Evolutionary conservation across 345 rosid species (phyloP).

Genomic region (Salix suchowensis): DNA sequence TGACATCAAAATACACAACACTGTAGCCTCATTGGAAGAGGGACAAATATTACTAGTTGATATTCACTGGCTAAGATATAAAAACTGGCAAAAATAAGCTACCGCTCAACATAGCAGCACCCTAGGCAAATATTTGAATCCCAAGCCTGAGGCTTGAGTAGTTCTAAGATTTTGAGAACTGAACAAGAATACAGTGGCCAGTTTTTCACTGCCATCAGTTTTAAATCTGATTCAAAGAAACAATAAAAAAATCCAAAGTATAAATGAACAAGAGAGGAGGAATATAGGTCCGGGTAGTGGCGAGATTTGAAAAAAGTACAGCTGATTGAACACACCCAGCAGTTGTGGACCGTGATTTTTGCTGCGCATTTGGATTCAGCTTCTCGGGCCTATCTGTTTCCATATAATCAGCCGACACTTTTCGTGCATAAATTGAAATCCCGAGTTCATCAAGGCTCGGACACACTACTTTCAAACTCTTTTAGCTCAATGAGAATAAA

Average conservation of each 20-base stretch:
- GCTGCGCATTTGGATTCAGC: conserved; percentile 1
- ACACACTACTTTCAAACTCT: conserved; percentile 12
- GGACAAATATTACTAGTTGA: neutral
- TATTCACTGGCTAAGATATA: neutral
- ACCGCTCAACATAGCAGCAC: neutral
- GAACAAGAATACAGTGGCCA: neutral
- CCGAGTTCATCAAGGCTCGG: neutral
- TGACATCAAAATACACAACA: no score
- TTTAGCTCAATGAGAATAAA: conserved; percentile 13
- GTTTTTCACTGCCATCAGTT: conserved; percentile 5
- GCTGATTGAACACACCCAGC: conserved; percentile 1
- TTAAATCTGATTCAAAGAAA: neutral
- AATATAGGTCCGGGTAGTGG: neutral
- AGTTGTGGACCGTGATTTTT: neutral
- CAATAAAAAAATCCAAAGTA: neutral
- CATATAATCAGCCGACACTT: neutral
- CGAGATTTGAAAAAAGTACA: neutral
- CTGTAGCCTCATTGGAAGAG: neutral
- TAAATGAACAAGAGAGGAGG: neutral
- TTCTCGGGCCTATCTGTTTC: neutral
- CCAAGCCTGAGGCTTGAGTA: neutral
- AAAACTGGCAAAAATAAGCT: neutral
- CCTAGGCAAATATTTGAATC: neutral
- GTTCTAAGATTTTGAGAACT: neutral
- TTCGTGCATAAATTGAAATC: conserved; percentile 3